A percentile compares a stretch with the other conserved stretches of the same genome.
phyloP scores from a whole-genome alignment of 257 asterid genomes.

The Fraxinus anomala region DNA sequence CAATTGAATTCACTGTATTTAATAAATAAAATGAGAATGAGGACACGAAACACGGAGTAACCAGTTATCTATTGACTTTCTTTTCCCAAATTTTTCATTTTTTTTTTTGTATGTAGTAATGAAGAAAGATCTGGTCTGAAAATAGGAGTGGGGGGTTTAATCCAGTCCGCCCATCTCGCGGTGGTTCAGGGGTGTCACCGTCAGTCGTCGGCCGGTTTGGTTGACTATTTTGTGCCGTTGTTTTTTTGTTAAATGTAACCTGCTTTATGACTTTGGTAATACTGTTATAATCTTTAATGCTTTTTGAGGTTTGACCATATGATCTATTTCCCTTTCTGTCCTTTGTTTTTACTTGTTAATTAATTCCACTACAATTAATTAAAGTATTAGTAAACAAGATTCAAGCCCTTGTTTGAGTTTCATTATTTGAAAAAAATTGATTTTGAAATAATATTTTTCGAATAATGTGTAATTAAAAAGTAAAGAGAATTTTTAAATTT shows the following conservation, averaged over 20 bases:
- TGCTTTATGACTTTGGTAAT: not conserved
- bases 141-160: not conserved
- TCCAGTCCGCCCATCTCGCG: slow-evolving; percentile 14
- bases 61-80: slow-evolving; percentile 44
- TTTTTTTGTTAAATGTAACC: slow-evolving; percentile 25
- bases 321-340: not conserved
- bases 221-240: slow-evolving; percentile 37
- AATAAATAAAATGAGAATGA: slow-evolving; percentile 25
- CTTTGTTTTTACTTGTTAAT: not conserved
- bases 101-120: not conserved
- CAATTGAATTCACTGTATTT: slow-evolving; percentile 34
- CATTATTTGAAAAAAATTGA: too few species aligned
- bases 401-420: too few species aligned
- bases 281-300: not conserved
- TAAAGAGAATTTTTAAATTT: too few species aligned
- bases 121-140: slow-evolving; percentile 21
- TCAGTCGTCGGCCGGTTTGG: slow-evolving; percentile 54
- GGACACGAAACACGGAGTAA: slow-evolving; percentile 48
- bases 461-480: too few species aligned
- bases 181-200: slow-evolving; percentile 30
- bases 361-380: not conserved
- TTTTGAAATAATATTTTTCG: too few species aligned
- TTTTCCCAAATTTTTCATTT: not conserved
- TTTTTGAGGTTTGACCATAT: slow-evolving; percentile 31
- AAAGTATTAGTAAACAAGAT: not conserved